These are phyloP conservation scores for Diplodia sapinea DNA, from an alignment of 2,329 filamentous ascomycete species.

Conservation along the genomic window DNA sequence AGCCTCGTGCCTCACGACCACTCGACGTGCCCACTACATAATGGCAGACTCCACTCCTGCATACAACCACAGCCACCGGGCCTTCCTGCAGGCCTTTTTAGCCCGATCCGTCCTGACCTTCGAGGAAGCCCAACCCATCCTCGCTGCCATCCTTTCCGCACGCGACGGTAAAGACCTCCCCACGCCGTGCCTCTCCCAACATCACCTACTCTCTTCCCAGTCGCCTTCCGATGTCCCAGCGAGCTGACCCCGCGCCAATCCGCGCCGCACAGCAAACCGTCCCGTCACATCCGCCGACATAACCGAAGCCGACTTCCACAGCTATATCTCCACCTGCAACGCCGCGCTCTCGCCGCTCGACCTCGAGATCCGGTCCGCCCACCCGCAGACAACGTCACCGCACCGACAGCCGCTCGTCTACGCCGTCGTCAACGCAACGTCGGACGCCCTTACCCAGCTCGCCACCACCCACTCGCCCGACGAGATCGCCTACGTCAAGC, in stretches of 20 bases:
- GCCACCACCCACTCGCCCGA: conserved; percentile 81
- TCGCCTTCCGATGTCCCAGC: not conserved
- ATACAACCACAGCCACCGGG: conserved; percentile 74
- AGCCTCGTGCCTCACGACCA: not conserved
- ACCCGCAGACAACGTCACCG: conserved; percentile 65
- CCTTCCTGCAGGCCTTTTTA: conserved; percentile 89
- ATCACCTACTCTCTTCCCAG: not conserved
- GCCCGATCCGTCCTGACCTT: conserved; percentile 78
- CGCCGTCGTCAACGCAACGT: conserved; percentile 85
- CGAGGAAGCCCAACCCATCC: conserved; percentile 71
- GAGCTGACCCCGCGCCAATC: not conserved
- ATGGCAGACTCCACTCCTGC: conserved; percentile 17
- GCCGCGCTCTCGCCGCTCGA: conserved; percentile 78
- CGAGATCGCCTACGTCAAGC: conserved; percentile 87
- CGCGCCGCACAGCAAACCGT: conserved; percentile 35
- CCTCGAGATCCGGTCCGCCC: conserved; percentile 79
- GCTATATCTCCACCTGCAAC: conserved; percentile 74
- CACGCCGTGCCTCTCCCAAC: not conserved
- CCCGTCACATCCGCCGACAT: conserved; percentile 66
- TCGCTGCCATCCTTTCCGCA: conserved; percentile 76
- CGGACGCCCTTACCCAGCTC: conserved; percentile 83
- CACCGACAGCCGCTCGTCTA: conserved; percentile 62
- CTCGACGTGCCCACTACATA: not conserved
- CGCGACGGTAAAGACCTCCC: conserved; percentile 48
- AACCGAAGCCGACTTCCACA: conserved; percentile 68